These are phyloP conservation scores for Podosphaera aphanis DNA, from an alignment of 2,329 filamentous ascomycete genomes.

Conservation along the genomic window DNA sequence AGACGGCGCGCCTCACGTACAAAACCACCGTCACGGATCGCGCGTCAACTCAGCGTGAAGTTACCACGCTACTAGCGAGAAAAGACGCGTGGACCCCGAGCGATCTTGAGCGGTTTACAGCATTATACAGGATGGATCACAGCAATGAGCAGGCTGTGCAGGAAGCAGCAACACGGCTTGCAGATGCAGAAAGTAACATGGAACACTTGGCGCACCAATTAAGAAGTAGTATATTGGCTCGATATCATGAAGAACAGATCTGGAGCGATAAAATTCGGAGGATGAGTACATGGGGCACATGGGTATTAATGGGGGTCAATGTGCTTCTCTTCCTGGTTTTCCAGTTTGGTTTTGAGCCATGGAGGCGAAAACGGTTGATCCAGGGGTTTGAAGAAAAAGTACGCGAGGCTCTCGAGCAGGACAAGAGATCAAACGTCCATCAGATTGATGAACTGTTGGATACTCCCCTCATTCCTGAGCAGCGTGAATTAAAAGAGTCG, in stretches of 20 bases:
- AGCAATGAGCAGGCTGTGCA: conserved; percentile 69
- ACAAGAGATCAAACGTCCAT: conserved; percentile 4
- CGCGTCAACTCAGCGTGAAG: conserved; percentile 78
- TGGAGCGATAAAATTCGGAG: conserved; percentile 95
- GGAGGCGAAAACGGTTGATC: conserved; percentile 62
- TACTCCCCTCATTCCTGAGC: neutral
- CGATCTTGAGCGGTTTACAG: conserved; percentile 86
- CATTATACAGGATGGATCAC: conserved; percentile 78
- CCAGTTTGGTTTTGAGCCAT: conserved; percentile 79
- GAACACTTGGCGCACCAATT: conserved; percentile 55
- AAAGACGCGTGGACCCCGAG: conserved; percentile 76
- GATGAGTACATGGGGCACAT: conserved; percentile 96
- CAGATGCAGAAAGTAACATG: conserved; percentile 53
- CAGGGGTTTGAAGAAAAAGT: conserved; percentile 63
- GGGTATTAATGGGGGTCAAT: conserved; percentile 94
- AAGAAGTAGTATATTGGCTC: conserved; percentile 60
- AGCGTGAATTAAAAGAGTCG: conserved; percentile 9
- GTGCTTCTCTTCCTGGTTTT: conserved; percentile 69
- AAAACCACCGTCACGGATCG: conserved; percentile 65
- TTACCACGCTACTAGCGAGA: conserved; percentile 76
- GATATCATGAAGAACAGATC: conserved; percentile 97
- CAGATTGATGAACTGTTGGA: conserved; percentile 15
- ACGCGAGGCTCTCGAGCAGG: conserved; percentile 31
- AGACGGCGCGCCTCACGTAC: conserved; percentile 49
- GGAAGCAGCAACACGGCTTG: conserved; percentile 46